Conservation (phyloP, 441 rosid genomes). For the Erodium moschatum region DNA sequence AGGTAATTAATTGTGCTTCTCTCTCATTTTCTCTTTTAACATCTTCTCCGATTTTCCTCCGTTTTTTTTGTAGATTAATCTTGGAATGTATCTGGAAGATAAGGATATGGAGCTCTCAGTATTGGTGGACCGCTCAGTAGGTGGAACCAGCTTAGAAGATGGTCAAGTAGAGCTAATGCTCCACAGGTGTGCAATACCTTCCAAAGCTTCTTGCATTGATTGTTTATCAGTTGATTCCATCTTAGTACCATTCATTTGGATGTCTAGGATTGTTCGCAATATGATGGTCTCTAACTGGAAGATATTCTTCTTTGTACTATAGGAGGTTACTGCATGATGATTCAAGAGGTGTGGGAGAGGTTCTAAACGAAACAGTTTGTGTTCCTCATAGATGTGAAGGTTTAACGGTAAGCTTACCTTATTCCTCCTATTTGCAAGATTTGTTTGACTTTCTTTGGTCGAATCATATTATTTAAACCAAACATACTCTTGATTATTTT, state of each 20-base stretch:
- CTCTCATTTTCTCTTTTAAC: background rate
- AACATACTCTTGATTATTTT: background rate
- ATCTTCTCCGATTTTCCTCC: background rate
- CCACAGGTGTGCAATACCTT: conserved; percentile 41
- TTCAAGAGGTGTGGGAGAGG: conserved; percentile 56
- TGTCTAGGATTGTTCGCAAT: conserved; percentile 12
- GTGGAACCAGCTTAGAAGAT: conserved; percentile 57
- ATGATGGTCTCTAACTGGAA: conserved; percentile 16
- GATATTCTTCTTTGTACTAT: conserved; percentile 12
- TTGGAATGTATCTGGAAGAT: conserved; percentile 79
- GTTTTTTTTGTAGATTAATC: conserved; percentile 57
- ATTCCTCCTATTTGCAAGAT: background rate
- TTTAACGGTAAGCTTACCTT: conserved; percentile 41
- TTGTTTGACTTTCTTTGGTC: background rate
- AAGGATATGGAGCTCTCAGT: conserved; percentile 64
- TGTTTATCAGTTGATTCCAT: background rate
- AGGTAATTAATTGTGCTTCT: no score
- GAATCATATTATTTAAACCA: background rate
- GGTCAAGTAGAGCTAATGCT: conserved; percentile 70
- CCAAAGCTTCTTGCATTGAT: background rate
- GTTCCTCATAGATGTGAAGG: conserved; percentile 51
- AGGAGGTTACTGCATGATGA: conserved; percentile 71
- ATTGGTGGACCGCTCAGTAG: conserved; percentile 78
- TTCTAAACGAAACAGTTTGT: conserved; percentile 62
- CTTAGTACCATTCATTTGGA: background rate